A percentile compares a stretch with the other conserved stretches of the same genome.
Evolutionary conservation across 2,329 filamentous ascomycete genomes (phyloP).

Genomic region (Neoarthrinium moseri): DNA sequence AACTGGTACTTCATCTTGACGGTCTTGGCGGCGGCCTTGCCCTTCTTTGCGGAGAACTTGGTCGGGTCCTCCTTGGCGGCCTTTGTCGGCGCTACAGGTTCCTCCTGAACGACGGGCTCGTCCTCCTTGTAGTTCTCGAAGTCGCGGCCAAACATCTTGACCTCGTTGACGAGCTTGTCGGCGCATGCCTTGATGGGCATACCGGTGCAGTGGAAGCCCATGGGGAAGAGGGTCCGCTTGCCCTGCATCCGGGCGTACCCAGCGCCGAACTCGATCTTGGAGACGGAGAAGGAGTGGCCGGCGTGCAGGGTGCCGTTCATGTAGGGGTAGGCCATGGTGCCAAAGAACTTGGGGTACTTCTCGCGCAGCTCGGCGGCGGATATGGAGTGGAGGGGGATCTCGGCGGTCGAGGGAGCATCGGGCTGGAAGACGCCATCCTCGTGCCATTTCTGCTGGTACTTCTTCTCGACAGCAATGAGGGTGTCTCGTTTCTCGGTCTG

Average conservation of each 20-base stretch:
- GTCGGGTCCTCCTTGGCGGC: slow-evolving; percentile 66
- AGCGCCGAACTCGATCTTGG: slow-evolving; percentile 88
- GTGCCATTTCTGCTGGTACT: slow-evolving; percentile 86
- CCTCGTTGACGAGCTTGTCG: slow-evolving; percentile 89
- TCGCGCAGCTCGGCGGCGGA: slow-evolving; percentile 72
- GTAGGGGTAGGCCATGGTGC: slow-evolving; percentile 50
- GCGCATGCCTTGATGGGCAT: slow-evolving; percentile 98
- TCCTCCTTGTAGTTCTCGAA: slow-evolving; percentile 75
- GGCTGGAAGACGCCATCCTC: slow-evolving; percentile 77
- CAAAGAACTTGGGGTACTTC: slow-evolving; percentile 89
- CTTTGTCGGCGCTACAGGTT: slow-evolving; percentile 61
- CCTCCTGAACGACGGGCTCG: slow-evolving; percentile 40
- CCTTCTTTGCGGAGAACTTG: slow-evolving; percentile 91
- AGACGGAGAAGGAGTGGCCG: slow-evolving; percentile 88
- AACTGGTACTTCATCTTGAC: slow-evolving; percentile 96
- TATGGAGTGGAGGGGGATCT: slow-evolving; percentile 74
- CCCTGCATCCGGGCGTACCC: slow-evolving; percentile 90
- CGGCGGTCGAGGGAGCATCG: slow-evolving; percentile 75
- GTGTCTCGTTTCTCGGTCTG: slow-evolving; percentile 88
- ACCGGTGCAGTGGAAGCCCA: slow-evolving; percentile 94
- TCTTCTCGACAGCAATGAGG: slow-evolving; percentile 81
- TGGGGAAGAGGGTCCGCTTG: slow-evolving; percentile 81
- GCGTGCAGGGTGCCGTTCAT: slow-evolving; percentile 84
- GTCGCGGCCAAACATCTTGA: slow-evolving; percentile 82
- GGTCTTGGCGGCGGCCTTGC: slow-evolving; percentile 86